Base-by-base conservation (phyloP, 108 stramenopile species). In the Cylindrotheca closterium region DNA sequence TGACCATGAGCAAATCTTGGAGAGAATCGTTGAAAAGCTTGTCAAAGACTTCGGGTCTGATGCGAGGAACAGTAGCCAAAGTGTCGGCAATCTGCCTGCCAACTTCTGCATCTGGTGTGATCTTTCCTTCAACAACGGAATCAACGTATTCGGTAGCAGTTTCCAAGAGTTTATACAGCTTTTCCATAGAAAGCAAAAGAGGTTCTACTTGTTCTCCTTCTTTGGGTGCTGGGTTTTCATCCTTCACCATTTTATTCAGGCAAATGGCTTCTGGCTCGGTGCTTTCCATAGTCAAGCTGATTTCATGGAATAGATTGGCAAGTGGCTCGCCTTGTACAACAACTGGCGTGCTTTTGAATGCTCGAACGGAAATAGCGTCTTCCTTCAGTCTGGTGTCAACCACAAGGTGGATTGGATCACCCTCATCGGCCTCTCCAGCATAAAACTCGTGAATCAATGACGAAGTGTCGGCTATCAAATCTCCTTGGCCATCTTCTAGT, bases 1-100 rank as follows among this genome's bases (percentile, higher is more conserved):
- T 87, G 19, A 98, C 98, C 97, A 98, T 97, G 62, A 98, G 80
- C 68, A 98, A 74, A 82, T 98, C 98, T 73, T 97, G 96, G 74
- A 96, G 71, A 46, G 92, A 89, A 57, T 87, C 92, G 66, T 88
- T 78, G 79, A 96, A 96, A 26, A 95, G 78, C 33, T 86, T 85
- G 73, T 93, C 91, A 70, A 96, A 95, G 37, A 87, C 88, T 66
- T 91, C 93, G 18, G 91, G 94, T 45, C 89, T 76, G 64, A 97
- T 84, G 17, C 94, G 82, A 25, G 96, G 96, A 21, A 98, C 84
- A 46, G 76, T 73, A 10, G 91, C 88, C 52, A 98, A 70, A 8
- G 85, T 80, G 48, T 96, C 93, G 31, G 88, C 89, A 70, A 98
- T 81, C 32, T 88, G 63, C 33, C 87, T 67, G 28, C 93, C 87